phyloP scores from a whole-genome alignment of 805 yeast genomes.

The Pichia heedii region DNA sequence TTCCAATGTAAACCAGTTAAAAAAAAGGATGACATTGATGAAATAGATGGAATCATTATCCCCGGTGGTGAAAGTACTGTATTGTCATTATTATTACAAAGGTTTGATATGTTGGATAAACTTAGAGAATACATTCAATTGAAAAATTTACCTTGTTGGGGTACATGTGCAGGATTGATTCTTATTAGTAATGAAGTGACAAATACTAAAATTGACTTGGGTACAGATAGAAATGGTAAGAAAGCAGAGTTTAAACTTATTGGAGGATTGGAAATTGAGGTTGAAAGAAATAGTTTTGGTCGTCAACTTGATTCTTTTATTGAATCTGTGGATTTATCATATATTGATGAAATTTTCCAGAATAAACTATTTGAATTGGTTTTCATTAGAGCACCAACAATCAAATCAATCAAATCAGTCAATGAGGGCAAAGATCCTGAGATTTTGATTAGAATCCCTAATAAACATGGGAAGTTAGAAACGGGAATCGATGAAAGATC shows the following conservation, averaged over 20 bases:
- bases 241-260: slow-evolving; percentile 34
- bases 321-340: slow-evolving; percentile 11
- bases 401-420: slow-evolving; percentile 18
- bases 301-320: slow-evolving; percentile 64
- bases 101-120: slow-evolving; percentile 49
- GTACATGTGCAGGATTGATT: slow-evolving; percentile 80
- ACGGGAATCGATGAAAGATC: no score
- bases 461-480: no score
- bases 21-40: slow-evolving; percentile 37
- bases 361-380: slow-evolving; percentile 27
- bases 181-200: slow-evolving; percentile 47
- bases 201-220: slow-evolving; percentile 38
- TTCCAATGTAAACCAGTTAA: slow-evolving; percentile 40
- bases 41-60: slow-evolving; percentile 52
- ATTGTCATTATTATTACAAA: slow-evolving; percentile 61
- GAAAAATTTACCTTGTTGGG: slow-evolving; percentile 57
- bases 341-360: slow-evolving; percentile 15
- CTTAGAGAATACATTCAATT: slow-evolving; percentile 41
- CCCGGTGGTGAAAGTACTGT: slow-evolving; percentile 68
- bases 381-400: slow-evolving; percentile 74
- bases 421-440: slow-evolving; percentile 7
- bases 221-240: slow-evolving; percentile 3
- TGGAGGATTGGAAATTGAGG: slow-evolving; percentile 57
- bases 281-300: slow-evolving; percentile 70
- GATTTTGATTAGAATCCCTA: slow-evolving; percentile 33